Base-by-base conservation (phyloP, 371 early-diverging fungal genomes). In the Mucor velutinosus region DNA sequence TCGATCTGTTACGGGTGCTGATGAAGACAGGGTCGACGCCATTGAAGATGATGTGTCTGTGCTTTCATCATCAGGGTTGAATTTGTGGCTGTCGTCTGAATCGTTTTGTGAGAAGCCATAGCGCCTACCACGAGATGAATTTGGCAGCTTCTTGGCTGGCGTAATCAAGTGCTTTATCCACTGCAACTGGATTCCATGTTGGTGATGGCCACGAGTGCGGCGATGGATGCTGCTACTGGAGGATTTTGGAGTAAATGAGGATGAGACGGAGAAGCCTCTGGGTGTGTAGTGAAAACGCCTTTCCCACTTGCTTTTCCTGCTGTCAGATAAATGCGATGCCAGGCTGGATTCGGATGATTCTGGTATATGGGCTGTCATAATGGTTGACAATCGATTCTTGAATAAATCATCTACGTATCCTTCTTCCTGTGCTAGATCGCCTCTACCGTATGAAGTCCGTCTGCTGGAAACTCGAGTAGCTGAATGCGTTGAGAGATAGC, bases 91-190 rank as follows among this genome's bases (percentile, higher is more conserved):
- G n/a, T 77, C 76, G 23, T 79, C 79, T 6, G 72, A 69, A 58
- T 82, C 82, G 15, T 76, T 72, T 57, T 80, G 80, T 14, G 76
- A 77, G 55, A 82, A 82, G 0, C 83, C 83, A 60, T 74, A 82
- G 7, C 78, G 74, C 35, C 65, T 35, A 25, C 80, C 80, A 11
- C 71, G 39, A 2, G 76, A 70, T 11, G 74, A 69, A n/a, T 60
- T 43, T 0, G 66, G 67, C 2, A 53, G 17, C 45, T 27, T 58
- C 30, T 69, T 69, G 0, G 62, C 60, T 14, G 70, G 70, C 7
- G 25, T 14, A n/a, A 70, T 27, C 2, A 70, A 23, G 0, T 21
- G 25, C 25, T 65, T 43, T 14, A 72, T 19, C 72, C 72, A 67
- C 5, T 64, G 27, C n/a, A 58, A 43, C 3, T 49, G 43, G 11